Base-by-base conservation (phyloP, 2,329 filamentous ascomycete genomes). In the Aspergillus sp. region DNA sequence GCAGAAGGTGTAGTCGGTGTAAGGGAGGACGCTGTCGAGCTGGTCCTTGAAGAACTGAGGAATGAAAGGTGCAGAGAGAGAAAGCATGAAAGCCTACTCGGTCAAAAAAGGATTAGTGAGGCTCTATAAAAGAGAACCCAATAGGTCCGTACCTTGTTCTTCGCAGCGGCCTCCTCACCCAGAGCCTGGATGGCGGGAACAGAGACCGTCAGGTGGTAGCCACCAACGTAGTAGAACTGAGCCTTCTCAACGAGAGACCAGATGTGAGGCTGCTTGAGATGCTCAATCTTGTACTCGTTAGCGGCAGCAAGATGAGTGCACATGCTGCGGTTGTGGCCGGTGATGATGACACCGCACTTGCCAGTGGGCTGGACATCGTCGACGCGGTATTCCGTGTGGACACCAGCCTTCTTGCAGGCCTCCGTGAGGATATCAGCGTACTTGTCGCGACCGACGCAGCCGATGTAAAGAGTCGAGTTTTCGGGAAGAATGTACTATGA, bases 41-140 rank as follows among this genome's bases (percentile, higher is more conserved):
- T 87, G 89, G 50, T 97, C 93, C 83, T 97, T 97, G 89, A 98
- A 99, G 85, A 97, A 96, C 74, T 96, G 89, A 40, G 89, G 82
- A 71, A 99, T 96, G 83, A 99, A 99, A 59, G 95, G 95, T 7
- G 95, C 95, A 51, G 91, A 95, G 61, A 99, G 86, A 67, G 92
- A 96, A 68, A 99, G 87, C 68, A 93, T 86, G 77, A 98, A 96
- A 61, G 83, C 73, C 57, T 49, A 51, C 5, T 48, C n/a, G 17
- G 24, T 19, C 49, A 42, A 15, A 39, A 7, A 27, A 17, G 15
- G 17, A 46, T 64, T 52, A 64, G 45, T 27, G 22, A 15, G 24
- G 19, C 17, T 22, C 59, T 45, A 59, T 41, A 46, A 37, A 46
- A 20, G 37, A 33, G 9, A 13, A 19, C 17, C 20, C 19, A 30